These are phyloP conservation scores for Dryadomyces quercivorus DNA, from an alignment of 2,329 filamentous ascomycete species.

Conservation along the genomic window DNA sequence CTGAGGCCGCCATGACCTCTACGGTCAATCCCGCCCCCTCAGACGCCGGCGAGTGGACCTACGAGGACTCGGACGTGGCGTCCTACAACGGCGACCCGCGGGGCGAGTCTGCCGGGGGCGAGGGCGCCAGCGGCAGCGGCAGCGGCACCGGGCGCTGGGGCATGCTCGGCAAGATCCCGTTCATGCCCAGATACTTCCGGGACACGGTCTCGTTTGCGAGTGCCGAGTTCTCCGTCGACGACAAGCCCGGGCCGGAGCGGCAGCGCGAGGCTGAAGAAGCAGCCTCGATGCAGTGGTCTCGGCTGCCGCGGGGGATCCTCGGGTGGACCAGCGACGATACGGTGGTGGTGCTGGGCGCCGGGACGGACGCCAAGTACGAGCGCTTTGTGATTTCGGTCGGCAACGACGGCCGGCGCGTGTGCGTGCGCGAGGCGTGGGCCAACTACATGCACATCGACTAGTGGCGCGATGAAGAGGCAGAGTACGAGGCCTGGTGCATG, in stretches of 20 bases:
- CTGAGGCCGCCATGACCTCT: not conserved
- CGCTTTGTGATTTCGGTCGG: conserved; percentile 63
- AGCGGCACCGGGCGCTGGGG: conserved; percentile 65
- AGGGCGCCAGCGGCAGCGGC: conserved; percentile 8
- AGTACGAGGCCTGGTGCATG: no score
- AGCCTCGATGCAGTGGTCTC: conserved; percentile 35
- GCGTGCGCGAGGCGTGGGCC: conserved; percentile 70
- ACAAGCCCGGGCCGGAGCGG: conserved; percentile 27
- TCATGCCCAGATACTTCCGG: conserved; percentile 77
- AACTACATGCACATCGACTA: conserved; percentile 42
- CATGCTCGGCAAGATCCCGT: conserved; percentile 67
- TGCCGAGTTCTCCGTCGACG: conserved; percentile 71
- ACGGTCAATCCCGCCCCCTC: not conserved
- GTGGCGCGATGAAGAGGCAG: not conserved
- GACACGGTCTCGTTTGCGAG: conserved; percentile 81
- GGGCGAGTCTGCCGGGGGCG: not conserved
- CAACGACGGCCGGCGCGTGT: conserved; percentile 53
- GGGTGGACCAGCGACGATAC: conserved; percentile 71
- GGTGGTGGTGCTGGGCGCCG: conserved; percentile 66
- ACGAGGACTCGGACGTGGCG: conserved; percentile 10
- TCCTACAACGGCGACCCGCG: conserved; percentile 5
- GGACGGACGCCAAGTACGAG: conserved; percentile 75
- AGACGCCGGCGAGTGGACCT: conserved; percentile 10
- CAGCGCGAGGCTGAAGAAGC: conserved; percentile 21
- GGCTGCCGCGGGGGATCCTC: conserved; percentile 69